Conservation (phyloP, 1,139 yeast species). For the Yamadazyma pseudoaaseri region DNA sequence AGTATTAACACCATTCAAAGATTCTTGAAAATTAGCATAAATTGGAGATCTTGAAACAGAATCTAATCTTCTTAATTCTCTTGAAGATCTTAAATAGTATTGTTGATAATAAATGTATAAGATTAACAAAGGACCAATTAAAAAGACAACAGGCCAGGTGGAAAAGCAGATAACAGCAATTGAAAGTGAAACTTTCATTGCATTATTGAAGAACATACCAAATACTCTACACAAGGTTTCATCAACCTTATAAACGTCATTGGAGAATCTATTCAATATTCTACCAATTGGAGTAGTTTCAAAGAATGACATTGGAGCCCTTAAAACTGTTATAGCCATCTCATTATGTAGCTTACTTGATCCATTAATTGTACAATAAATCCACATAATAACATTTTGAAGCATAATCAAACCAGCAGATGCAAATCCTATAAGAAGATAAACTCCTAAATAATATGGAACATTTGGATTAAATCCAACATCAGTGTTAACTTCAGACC, state of each 20-base stretch:
- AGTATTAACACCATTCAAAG: slow-evolving; percentile 84
- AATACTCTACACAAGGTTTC: slow-evolving; percentile 84
- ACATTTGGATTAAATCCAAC: slow-evolving; percentile 72
- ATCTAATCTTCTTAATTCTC: slow-evolving; percentile 93
- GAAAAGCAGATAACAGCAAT: slow-evolving; percentile 79
- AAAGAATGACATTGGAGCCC: slow-evolving; percentile 96
- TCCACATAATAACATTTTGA: slow-evolving; percentile 75
- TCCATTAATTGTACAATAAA: slow-evolving; percentile 81
- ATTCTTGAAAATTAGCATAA: slow-evolving; percentile 95
- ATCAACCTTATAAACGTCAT: slow-evolving; percentile 90
- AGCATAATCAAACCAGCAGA: slow-evolving; percentile 57
- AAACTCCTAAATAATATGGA: slow-evolving; percentile 67
- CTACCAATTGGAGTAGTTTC: slow-evolving; percentile 98
- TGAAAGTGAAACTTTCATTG: slow-evolving; percentile 75
- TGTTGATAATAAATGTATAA: slow-evolving; percentile 84
- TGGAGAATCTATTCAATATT: slow-evolving; percentile 88
- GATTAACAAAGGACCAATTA: slow-evolving; percentile 68
- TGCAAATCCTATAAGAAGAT: slow-evolving; percentile 70
- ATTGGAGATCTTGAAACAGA: slow-evolving; percentile 92
- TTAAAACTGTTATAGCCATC: slow-evolving; percentile 77
- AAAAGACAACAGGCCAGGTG: slow-evolving; percentile 81
- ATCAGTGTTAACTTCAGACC: slow-evolving; percentile 87
- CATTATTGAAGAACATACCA: slow-evolving; percentile 74
- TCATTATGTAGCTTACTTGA: slow-evolving; percentile 73
- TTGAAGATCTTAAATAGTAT: slow-evolving; percentile 83